phyloP scores from a whole-genome alignment of 2,329 filamentous ascomycete species.

The Coniochaeta sp. region DNA sequence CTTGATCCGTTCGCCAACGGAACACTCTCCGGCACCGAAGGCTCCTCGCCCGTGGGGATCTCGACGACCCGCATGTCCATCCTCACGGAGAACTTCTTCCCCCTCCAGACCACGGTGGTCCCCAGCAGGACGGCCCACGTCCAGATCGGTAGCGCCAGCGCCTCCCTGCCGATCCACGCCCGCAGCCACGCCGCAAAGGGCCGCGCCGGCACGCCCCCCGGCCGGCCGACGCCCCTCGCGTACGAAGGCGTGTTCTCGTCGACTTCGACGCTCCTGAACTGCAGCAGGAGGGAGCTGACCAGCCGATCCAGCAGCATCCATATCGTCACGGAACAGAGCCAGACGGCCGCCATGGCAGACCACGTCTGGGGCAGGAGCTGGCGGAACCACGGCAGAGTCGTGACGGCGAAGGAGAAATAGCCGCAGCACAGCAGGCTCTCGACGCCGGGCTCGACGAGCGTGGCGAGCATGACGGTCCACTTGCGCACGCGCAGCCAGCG shows the following conservation, averaged over 20 bases:
- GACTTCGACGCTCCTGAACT: conserved; percentile 59
- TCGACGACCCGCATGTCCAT: conserved; percentile 73
- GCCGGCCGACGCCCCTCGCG: conserved; percentile 39
- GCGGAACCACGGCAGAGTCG: conserved; percentile 59
- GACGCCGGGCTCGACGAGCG: conserved; percentile 85
- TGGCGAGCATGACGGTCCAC: conserved; percentile 84
- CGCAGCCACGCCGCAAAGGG: conserved; percentile 64
- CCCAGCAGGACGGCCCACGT: conserved; percentile 84
- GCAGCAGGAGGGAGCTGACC: conserved; percentile 68
- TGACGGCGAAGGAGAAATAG: conserved; percentile 73
- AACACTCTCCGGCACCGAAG: neutral
- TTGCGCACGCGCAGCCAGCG: conserved; percentile 92
- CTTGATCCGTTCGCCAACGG: neutral
- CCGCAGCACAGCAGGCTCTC: conserved; percentile 79
- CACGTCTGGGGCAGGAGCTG: conserved; percentile 58
- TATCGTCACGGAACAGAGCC: conserved; percentile 53
- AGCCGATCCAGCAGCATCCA: conserved; percentile 76
- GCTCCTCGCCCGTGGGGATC: conserved; percentile 15
- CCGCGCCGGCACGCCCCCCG: conserved; percentile 37
- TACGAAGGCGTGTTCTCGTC: conserved; percentile 71
- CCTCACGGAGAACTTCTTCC: conserved; percentile 71
- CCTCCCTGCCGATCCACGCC: conserved; percentile 80
- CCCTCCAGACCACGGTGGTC: conserved; percentile 80
- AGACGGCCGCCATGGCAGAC: conserved; percentile 56
- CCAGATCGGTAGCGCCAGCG: conserved; percentile 84